Evolutionary conservation across 2,329 filamentous ascomycete genomes (phyloP), one percentile per base, ranked within the genome.

Genomic region (Verruconis gallopava): DNA sequence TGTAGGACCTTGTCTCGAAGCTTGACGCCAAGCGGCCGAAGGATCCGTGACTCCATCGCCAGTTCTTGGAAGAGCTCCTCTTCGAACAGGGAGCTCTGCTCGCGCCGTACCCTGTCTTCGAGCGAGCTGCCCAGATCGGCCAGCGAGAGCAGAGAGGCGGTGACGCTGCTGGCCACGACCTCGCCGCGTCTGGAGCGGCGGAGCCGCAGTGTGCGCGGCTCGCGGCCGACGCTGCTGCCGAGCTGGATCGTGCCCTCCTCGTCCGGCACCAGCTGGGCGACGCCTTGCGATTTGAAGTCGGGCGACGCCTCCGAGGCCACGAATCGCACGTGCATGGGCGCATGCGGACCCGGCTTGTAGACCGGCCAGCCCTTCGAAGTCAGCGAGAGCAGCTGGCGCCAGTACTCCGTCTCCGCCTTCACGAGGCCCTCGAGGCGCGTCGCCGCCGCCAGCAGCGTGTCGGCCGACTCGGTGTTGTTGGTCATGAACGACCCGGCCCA

Each of bases 21-120:
- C 48, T 13, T 25, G 19, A 21, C 41, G 30, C 5, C 56, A 48
- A 42, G 63, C 40, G 35, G 53, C 47, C 33, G 70, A 17, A 94
- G 66, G 0, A 71, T 71, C 13, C 86, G 79, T 0, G 82, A 78
- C 61, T 98, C 91, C 14, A 85, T 73, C 40, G 80, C 79, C 46
- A 96, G 68, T 60, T 98, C 91, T 51, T 93, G 79, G 72, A 86
- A 95, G 2, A 98, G 65, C 56, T 98, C 91, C 54, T 88, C 79
- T 20, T 83, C 77, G 51, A 84, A 86, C 15, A 89, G 69, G 38
- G 81, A 85, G 57, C 91, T 81, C 44, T 84, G 72, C 2, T 84
- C 81, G 51, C 83, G 75, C 14, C 79, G 73, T 21, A 93, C 82
- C 6, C 78, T 71, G 21, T 75, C 68, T 49, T 85, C 76, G 5